phyloP scores from a whole-genome alignment of 148 eudicot genomes.

The Diospyros lotus region DNA sequence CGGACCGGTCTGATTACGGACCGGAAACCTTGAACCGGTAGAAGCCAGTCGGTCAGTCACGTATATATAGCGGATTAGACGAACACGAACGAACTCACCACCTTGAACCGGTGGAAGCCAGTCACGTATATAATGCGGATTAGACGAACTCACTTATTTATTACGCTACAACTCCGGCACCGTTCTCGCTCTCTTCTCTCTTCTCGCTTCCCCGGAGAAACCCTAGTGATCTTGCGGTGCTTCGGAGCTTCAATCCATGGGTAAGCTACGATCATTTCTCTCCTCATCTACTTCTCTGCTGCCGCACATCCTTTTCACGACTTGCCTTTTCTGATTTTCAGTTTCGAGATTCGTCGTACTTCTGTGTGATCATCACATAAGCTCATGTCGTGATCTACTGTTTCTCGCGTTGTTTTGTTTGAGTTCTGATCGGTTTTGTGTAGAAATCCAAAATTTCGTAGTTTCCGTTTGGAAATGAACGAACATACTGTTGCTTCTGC shows the following conservation, averaged over 20 bases:
- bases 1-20: too few relatives aligned
- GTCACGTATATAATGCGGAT: too few relatives aligned
- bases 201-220: neutral
- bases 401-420: neutral
- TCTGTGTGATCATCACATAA: neutral
- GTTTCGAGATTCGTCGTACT: neutral
- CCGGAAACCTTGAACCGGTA: too few relatives aligned
- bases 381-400: neutral
- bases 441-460: neutral
- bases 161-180: too few relatives aligned
- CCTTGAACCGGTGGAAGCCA: too few relatives aligned
- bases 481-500: neutral
- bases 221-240: constrained; percentile 1
- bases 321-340: neutral
- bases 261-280: neutral
- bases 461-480: neutral
- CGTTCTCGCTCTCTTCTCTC: too few relatives aligned
- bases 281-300: neutral
- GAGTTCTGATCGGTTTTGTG: neutral
- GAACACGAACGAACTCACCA: too few relatives aligned
- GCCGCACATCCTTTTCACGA: neutral
- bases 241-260: neutral
- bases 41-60: too few relatives aligned
- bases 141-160: too few relatives aligned
- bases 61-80: too few relatives aligned